Evolutionary conservation across 495 filamentous ascomycete genomes (phyloP), one percentile per base, ranked within the genome.

Genomic region (Podospora anserina): DNA sequence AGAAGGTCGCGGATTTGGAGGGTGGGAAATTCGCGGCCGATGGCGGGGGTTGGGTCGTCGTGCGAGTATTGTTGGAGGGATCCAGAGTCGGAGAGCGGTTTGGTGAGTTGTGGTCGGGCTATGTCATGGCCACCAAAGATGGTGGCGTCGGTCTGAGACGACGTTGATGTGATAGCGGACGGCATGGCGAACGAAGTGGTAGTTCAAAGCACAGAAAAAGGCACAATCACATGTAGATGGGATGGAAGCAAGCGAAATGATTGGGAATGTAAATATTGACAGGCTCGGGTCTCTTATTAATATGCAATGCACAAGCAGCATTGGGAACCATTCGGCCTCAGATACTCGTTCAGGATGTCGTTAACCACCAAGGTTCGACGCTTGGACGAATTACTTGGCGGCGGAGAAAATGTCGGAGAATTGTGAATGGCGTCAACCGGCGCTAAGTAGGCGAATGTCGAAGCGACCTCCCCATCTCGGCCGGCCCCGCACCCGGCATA

Each of bases 21-120:
- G 3, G 89, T 90, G 56, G 84, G 80, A 64, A 92, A 79, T 69
- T 93, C 90, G 0, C 89, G 92, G 54, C 91, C 90, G 67, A 91
- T 88, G 61, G 89, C 87, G n/a, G 89, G 89, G 5, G 84, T 90
- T 66, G 86, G 83, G 71, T 91, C 87, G 70, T 85, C 84, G 44
- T 90, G 79, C 5, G 66, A 72, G 32, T 56, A 71, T 18, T 70
- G 49, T 0, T 71, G 67, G 6, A 71, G 67, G 1, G 69, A 61
- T 4, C 69, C 71, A 5, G 71, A 70, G 60, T 71, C 68, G 20
- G 27, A 27, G 23, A 71, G 54, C 56, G 7, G n/a, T 58, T 44
- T 67, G 2, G 54, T 63, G 62, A 56, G 3, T 3, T 59, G 32
- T 23, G 71, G 69, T 18, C 69, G 18, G 5, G 71, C 71, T 63